A percentile compares a stretch with the other conserved stretches of the same genome.
phyloP scores from a whole-genome alignment of 495 filamentous ascomycete genomes.

The Xylaria sp. region DNA sequence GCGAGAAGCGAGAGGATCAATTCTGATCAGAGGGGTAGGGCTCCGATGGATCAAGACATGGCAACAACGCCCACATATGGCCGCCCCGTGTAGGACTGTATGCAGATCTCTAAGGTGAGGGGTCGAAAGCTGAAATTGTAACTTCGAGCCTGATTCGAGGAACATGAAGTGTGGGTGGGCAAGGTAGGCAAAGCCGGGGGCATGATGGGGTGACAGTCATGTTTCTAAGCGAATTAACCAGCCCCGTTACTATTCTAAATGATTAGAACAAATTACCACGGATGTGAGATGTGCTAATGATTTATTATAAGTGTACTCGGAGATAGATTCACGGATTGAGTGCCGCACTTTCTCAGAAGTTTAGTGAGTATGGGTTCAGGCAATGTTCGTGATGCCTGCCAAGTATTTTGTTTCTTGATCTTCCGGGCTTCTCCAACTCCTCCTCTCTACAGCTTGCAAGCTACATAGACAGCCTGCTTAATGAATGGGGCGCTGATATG shows the following conservation, averaged over 20 bases:
- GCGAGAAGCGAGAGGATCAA: background rate
- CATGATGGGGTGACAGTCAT: background rate
- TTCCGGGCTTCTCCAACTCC: background rate
- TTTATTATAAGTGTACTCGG: background rate
- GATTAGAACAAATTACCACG: background rate
- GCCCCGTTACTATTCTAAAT: background rate
- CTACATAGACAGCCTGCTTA: background rate
- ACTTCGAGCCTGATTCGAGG: slow-evolving; percentile 12
- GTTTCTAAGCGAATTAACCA: background rate
- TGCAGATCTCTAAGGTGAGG: background rate
- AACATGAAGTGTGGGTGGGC: background rate
- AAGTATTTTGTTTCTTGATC: background rate
- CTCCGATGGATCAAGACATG: background rate
- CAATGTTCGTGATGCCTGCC: background rate
- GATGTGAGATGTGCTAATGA: background rate
- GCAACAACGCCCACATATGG: background rate
- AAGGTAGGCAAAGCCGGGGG: background rate
- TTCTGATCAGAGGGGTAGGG: background rate
- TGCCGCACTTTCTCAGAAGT: background rate
- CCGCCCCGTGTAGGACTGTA: background rate
- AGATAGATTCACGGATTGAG: background rate
- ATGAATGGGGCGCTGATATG: background rate
- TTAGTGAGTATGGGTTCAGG: background rate
- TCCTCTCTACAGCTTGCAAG: background rate
- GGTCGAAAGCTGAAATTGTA: background rate